phyloP scores from a whole-genome alignment of 148 eudicot species.

The Linanthus parryae region DNA sequence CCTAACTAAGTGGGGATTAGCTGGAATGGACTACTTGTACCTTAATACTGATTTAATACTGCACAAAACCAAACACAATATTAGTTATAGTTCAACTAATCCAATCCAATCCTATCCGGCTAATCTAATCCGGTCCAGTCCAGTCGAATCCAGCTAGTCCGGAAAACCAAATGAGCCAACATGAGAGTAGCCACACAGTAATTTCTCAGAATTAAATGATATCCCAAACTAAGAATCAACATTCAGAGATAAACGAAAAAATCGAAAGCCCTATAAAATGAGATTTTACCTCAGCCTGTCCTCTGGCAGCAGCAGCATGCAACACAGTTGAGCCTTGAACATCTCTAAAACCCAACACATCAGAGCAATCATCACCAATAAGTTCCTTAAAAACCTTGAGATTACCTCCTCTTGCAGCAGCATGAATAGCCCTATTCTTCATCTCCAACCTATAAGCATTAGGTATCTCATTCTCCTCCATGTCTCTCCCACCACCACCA shows the following conservation, averaged over 20 bases:
- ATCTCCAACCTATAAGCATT: conserved; percentile 66
- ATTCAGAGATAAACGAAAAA: too few species aligned
- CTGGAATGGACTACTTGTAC: too few species aligned
- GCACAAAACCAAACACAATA: too few species aligned
- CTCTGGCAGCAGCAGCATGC: conserved; percentile 88
- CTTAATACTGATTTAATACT: too few species aligned
- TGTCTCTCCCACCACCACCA: conserved; percentile 12
- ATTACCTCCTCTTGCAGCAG: conserved; percentile 95
- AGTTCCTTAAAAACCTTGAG: conserved; percentile 58
- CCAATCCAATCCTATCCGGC: too few species aligned
- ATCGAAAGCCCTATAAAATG: not conserved
- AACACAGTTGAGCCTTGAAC: conserved; percentile 57
- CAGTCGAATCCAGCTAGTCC: too few species aligned
- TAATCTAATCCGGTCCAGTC: too few species aligned
- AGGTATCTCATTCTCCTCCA: conserved; percentile 44
- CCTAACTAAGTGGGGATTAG: too few species aligned
- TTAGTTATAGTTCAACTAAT: too few species aligned
- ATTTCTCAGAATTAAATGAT: not conserved
- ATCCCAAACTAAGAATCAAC: not conserved
- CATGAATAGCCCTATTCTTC: conserved; percentile 79
- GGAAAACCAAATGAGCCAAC: too few species aligned
- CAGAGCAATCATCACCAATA: conserved; percentile 40
- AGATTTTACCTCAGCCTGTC: conserved; percentile 73
- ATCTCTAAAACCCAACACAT: conserved; percentile 64
- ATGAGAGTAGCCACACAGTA: not conserved